These are phyloP conservation scores for Mycena latifolia DNA, from an alignment of 768 basidiomycete species.

Conservation along the genomic window DNA sequence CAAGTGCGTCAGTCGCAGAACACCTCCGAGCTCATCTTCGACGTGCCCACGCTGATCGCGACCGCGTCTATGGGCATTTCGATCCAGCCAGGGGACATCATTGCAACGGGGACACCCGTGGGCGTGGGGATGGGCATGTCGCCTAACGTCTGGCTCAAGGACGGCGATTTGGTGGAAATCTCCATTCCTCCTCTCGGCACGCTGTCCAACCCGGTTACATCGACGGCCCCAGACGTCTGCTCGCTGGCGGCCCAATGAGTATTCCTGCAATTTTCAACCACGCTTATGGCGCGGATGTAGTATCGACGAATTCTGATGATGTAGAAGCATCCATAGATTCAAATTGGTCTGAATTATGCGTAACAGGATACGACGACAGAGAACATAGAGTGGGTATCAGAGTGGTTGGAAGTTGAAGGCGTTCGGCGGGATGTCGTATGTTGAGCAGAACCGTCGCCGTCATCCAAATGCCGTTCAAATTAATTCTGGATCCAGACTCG, in stretches of 20 bases:
- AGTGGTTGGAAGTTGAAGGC: too few species aligned
- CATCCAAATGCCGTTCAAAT: neutral
- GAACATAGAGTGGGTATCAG: too few species aligned
- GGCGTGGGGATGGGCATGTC: slow-evolving; percentile 37
- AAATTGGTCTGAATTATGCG: too few species aligned
- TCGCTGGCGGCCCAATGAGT: slow-evolving; percentile 6
- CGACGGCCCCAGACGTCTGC: slow-evolving; percentile 15
- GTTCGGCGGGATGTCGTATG: too few species aligned
- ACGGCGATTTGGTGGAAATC: slow-evolving; percentile 36
- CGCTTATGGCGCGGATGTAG: too few species aligned
- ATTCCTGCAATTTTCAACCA: too few species aligned
- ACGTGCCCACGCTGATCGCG: slow-evolving; percentile 35
- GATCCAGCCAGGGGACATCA: slow-evolving; percentile 36
- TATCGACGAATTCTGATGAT: too few species aligned
- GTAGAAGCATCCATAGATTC: too few species aligned
- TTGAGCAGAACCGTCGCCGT: neutral
- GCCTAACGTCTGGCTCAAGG: slow-evolving; percentile 33
- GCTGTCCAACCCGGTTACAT: slow-evolving; percentile 33
- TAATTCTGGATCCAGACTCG: neutral
- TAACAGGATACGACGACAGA: too few species aligned
- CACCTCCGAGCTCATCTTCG: slow-evolving; percentile 39
- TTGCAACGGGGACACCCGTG: slow-evolving; percentile 36
- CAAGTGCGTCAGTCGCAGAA: slow-evolving; percentile 38
- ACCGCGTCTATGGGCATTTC: slow-evolving; percentile 37
- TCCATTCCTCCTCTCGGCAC: slow-evolving; percentile 35